Conservation (phyloP, 495 filamentous ascomycete genomes). For the Daldinia vernicosa region DNA sequence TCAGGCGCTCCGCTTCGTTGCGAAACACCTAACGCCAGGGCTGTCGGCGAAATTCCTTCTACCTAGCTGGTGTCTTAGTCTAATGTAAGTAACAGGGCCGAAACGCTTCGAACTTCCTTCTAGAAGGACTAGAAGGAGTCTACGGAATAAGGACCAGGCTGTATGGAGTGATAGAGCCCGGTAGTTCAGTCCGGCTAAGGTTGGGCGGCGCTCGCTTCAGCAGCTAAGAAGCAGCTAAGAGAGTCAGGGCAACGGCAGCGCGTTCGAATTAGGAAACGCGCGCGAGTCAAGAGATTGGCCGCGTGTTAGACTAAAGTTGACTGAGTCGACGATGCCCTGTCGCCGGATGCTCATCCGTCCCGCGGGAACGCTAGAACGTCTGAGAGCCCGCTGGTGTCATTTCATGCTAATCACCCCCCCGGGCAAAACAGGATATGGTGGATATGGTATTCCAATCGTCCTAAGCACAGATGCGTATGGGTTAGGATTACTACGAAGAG, state of each 20-base stretch:
- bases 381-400: slow-evolving; percentile 29
- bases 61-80: background rate
- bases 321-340: slow-evolving; percentile 26
- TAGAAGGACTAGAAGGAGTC: slow-evolving; percentile 34
- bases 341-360: slow-evolving; percentile 36
- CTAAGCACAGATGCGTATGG: slow-evolving; percentile 21
- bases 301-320: background rate
- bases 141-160: no score
- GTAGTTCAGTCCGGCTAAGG: slow-evolving; percentile 13
- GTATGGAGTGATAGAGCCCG: background rate
- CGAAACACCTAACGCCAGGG: slow-evolving; percentile 14
- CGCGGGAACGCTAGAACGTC: slow-evolving; percentile 27
- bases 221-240: background rate
- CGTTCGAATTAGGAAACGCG: slow-evolving; percentile 25
- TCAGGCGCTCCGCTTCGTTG: background rate
- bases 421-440: slow-evolving; percentile 19
- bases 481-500: slow-evolving; percentile 21
- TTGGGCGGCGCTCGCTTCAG: background rate
- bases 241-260: slow-evolving; percentile 15
- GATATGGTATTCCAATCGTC: slow-evolving; percentile 27
- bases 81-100: slow-evolving; percentile 1
- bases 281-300: slow-evolving; percentile 24
- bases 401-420: slow-evolving; percentile 19
- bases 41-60: slow-evolving; percentile 30
- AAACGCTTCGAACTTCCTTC: slow-evolving; percentile 32